phyloP scores from a whole-genome alignment of 2,329 filamentous ascomycete genomes.

The Escovopsis sp. region DNA sequence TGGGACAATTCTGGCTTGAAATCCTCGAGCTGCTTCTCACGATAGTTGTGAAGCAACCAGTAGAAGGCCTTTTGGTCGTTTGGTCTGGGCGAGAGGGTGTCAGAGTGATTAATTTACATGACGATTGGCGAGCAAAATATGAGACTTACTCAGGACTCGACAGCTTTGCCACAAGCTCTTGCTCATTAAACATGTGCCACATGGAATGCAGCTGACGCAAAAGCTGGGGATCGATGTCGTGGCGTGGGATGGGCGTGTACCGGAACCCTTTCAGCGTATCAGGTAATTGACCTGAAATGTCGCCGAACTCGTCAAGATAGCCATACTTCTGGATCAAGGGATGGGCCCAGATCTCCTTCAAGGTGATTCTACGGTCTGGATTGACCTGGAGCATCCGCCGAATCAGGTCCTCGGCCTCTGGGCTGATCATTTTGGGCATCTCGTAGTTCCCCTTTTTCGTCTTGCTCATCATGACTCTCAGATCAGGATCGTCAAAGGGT shows the following conservation, averaged over 20 bases:
- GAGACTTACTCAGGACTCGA: conserved; percentile 43
- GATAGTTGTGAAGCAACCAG: conserved; percentile 65
- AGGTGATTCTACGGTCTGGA: conserved; percentile 63
- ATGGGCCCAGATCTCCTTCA: conserved; percentile 74
- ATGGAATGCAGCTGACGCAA: conserved; percentile 75
- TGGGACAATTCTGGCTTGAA: conserved; percentile 70
- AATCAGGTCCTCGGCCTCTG: conserved; percentile 65
- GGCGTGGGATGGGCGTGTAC: conserved; percentile 40
- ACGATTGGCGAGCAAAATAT: neutral
- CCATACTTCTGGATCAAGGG: conserved; percentile 77
- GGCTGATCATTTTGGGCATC: conserved; percentile 47
- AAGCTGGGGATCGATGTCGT: conserved; percentile 67
- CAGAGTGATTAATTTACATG: neutral
- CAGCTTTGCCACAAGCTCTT: conserved; percentile 56
- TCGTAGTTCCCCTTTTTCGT: conserved; percentile 45
- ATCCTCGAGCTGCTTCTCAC: conserved; percentile 73
- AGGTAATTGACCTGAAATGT: conserved; percentile 36
- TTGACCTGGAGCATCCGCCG: conserved; percentile 63
- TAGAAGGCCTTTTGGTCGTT: conserved; percentile 96
- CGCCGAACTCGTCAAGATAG: conserved; percentile 52
- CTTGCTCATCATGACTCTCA: conserved; percentile 46
- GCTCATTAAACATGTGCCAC: conserved; percentile 75
- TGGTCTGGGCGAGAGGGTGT: conserved; percentile 31
- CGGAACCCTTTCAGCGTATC: conserved; percentile 47
- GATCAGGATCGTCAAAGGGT: conserved; percentile 61